A percentile compares a stretch with the other conserved stretches of the same genome.
Evolutionary conservation across 306 rosid species (phyloP).

Genomic region (Malus domestica): ASM211411v1 NC_041803.1:4304001-4304500

Average conservation of each 20-base stretch:
- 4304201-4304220: not conserved
- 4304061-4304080: conserved; percentile 41
- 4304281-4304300: conserved; percentile 40
- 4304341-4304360: conserved; percentile 19
- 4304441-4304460: not conserved
- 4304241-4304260: conserved; percentile 28
- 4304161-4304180: not conserved
- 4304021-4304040: not conserved
- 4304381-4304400: not conserved
- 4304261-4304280: conserved; percentile 65
- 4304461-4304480: not conserved
- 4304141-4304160: not conserved
- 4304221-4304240: not conserved
- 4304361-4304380: not conserved
- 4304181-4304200: not conserved
- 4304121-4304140: not conserved
- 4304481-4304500: not conserved
- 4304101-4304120: conserved; percentile 11
- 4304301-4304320: conserved; percentile 15
- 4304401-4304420: not conserved
- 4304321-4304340: not conserved
- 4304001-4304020: too few relatives aligned
- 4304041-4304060: conserved; percentile 20
- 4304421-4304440: too few relatives aligned
- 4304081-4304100: conserved; percentile 13